Conservation (phyloP, 805 yeast genomes). For the Jamesozyma spencerorum region DNA sequence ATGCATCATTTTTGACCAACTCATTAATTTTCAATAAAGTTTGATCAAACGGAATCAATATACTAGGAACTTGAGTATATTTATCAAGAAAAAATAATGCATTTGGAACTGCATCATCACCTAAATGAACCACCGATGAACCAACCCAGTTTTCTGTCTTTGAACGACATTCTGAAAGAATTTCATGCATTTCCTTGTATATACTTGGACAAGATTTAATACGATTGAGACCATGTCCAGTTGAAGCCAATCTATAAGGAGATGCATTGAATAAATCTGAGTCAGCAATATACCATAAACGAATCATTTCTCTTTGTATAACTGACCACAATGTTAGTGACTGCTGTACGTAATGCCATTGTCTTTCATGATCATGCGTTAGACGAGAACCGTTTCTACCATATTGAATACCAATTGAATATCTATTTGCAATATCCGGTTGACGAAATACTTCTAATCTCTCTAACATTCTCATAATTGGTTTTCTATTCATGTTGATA, state of each 20-base stretch:
- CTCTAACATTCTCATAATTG: constrained; percentile 53
- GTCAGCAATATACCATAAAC: constrained; percentile 70
- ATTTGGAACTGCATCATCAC: constrained; percentile 79
- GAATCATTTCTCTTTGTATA: constrained; percentile 70
- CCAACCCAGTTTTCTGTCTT: constrained; percentile 68
- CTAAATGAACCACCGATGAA: constrained; percentile 68
- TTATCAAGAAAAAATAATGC: constrained; percentile 73
- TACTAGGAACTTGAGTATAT: constrained; percentile 70
- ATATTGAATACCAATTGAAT: constrained; percentile 51
- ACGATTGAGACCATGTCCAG: constrained; percentile 77
- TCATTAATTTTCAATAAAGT: constrained; percentile 47
- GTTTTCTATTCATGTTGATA: constrained; percentile 56
- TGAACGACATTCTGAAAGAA: constrained; percentile 55
- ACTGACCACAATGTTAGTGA: constrained; percentile 68
- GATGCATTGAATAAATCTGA: constrained; percentile 52
- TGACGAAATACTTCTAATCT: constrained; percentile 41
- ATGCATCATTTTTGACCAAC: constrained; percentile 39
- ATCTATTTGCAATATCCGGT: constrained; percentile 34
- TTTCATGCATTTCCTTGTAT: constrained; percentile 59
- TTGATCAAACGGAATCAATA: constrained; percentile 61
- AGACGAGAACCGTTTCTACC: constrained; percentile 64
- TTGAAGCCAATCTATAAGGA: constrained; percentile 51
- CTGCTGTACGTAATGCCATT: constrained; percentile 65
- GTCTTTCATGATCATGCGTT: constrained; percentile 65
- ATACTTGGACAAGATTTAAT: constrained; percentile 65